Evolutionary conservation across 768 basidiomycete species (phyloP).

Genomic region (Russula lepida): DNA sequence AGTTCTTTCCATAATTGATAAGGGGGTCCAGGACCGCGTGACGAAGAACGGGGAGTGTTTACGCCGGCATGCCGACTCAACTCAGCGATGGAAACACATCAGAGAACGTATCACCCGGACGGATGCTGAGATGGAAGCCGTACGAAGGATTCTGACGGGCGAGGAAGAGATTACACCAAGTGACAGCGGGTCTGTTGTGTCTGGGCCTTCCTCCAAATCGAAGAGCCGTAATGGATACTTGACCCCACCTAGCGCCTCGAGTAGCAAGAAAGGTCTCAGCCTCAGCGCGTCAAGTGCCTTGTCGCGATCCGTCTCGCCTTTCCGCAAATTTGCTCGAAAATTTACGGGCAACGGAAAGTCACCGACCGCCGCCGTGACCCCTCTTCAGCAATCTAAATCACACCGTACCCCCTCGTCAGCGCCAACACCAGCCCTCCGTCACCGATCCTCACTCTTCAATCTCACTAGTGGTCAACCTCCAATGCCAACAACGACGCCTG

Average conservation of each 20-base stretch:
- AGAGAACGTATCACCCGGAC: slow-evolving; percentile 73
- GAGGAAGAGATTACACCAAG: slow-evolving; percentile 45
- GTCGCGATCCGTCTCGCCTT: slow-evolving; percentile 72
- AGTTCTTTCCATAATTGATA: slow-evolving; percentile 88
- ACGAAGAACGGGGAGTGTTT: slow-evolving; percentile 97
- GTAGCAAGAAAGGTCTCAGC: slow-evolving; percentile 31
- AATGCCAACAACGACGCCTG: slow-evolving; percentile 46
- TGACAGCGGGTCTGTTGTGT: slow-evolving; percentile 63
- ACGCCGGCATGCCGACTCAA: slow-evolving; percentile 82
- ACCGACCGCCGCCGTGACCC: slow-evolving; percentile 31
- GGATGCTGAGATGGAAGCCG: slow-evolving; percentile 72
- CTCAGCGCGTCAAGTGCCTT: slow-evolving; percentile 43
- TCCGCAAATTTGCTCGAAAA: slow-evolving; percentile 68
- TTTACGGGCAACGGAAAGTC: slow-evolving; percentile 42
- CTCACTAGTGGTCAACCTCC: slow-evolving; percentile 36
- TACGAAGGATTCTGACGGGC: slow-evolving; percentile 46
- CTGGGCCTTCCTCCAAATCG: slow-evolving; percentile 40
- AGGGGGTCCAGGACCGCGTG: slow-evolving; percentile 84
- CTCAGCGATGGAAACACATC: slow-evolving; percentile 74
- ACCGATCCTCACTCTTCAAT: slow-evolving; percentile 57
- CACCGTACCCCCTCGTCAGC: slow-evolving; percentile 46
- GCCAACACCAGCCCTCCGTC: slow-evolving; percentile 42
- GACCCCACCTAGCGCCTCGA: slow-evolving; percentile 46
- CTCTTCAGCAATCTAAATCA: slow-evolving; percentile 39
- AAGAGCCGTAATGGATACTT: slow-evolving; percentile 50